These are phyloP conservation scores for Fusarium odoratissimum DNA, from an alignment of 2,329 filamentous ascomycete species.

Conservation along the genomic window DNA sequence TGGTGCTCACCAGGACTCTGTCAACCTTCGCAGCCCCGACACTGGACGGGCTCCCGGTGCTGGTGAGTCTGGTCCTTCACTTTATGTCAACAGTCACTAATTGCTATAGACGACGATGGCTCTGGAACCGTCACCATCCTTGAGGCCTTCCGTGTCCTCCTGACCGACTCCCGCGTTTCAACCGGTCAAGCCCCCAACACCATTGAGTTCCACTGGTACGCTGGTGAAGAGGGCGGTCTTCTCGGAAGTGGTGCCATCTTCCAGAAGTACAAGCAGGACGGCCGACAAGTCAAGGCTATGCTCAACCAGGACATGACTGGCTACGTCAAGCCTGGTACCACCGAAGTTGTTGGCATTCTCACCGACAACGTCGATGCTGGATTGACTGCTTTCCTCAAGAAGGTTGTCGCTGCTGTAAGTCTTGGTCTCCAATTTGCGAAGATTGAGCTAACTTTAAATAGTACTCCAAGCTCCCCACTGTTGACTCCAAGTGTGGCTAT, in stretches of 20 bases:
- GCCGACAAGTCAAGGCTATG: constrained; percentile 54
- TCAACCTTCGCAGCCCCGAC: constrained; percentile 62
- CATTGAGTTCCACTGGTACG: constrained; percentile 89
- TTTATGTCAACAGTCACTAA: background rate
- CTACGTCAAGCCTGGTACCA: constrained; percentile 48
- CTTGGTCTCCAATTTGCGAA: fast-evolving
- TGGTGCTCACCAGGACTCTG: constrained; percentile 83
- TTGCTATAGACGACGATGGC: constrained; percentile 37
- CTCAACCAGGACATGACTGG: constrained; percentile 60
- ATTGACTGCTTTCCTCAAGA: constrained; percentile 53
- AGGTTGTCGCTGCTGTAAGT: constrained; percentile 49
- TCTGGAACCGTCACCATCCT: constrained; percentile 72
- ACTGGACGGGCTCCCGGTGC: constrained; percentile 36
- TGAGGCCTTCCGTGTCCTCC: constrained; percentile 78
- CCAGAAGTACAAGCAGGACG: constrained; percentile 49
- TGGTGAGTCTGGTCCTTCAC: background rate
- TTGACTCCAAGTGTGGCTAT: constrained; percentile 64
- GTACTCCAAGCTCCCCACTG: constrained; percentile 55
- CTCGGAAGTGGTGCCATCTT: constrained; percentile 74
- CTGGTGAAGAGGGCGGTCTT: constrained; percentile 82
- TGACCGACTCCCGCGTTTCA: constrained; percentile 71
- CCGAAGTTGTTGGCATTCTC: constrained; percentile 52
- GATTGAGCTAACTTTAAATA: background rate
- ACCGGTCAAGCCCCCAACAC: constrained; percentile 74
- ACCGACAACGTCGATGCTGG: constrained; percentile 53